Evolutionary conservation across 192 early-diverging fungal genomes (phyloP).

Genomic region (Gaertneriomyces sp.): DNA sequence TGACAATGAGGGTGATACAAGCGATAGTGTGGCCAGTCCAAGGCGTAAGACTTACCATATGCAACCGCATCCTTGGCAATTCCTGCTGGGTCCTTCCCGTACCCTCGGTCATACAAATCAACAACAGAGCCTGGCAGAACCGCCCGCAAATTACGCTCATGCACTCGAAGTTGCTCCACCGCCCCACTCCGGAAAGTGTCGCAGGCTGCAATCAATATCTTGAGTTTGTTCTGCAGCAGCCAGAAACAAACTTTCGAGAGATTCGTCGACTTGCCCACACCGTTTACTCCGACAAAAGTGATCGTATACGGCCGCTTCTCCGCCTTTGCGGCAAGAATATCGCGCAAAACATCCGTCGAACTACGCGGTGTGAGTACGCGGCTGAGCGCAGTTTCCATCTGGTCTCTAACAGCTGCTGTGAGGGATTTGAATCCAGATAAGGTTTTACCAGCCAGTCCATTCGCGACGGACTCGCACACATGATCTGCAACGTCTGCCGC

Average conservation of each 20-base stretch:
- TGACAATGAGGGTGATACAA: not conserved
- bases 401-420: constrained; percentile 63
- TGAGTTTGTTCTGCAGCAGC: constrained; percentile 86
- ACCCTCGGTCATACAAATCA: constrained; percentile 91
- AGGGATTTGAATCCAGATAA: constrained; percentile 63
- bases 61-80: constrained; percentile 93
- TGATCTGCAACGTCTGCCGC: constrained; percentile 83
- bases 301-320: constrained; percentile 80
- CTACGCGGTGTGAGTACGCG: constrained; percentile 85
- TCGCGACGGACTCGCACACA: constrained; percentile 74
- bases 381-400: constrained; percentile 80
- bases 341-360: constrained; percentile 85
- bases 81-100: constrained; percentile 93
- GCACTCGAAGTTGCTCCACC: constrained; percentile 91
- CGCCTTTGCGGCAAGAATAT: constrained; percentile 69
- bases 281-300: constrained; percentile 93
- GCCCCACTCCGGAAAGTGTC: constrained; percentile 96
- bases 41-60: constrained; percentile 49
- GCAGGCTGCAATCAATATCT: constrained; percentile 90
- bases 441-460: constrained; percentile 69
- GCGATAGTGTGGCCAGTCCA: not conserved
- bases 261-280: constrained; percentile 92
- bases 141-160: constrained; percentile 81
- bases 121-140: constrained; percentile 68
- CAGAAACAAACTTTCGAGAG: constrained; percentile 93